Conservation (phyloP, 805 yeast genomes). For the Trichomonascus vanleenenianus region DNA sequence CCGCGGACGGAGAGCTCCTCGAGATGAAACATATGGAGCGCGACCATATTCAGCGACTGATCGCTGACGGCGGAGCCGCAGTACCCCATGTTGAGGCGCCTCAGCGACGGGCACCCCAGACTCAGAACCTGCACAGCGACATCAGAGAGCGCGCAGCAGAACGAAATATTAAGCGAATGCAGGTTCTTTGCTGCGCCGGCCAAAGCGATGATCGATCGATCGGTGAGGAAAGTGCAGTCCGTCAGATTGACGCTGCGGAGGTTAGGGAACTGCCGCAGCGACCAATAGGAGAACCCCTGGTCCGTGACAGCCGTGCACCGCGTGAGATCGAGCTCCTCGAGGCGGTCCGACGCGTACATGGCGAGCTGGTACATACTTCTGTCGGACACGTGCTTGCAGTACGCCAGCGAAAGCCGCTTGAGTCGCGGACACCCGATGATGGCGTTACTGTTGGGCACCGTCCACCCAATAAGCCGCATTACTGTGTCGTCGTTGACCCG, state of each 20-base stretch:
- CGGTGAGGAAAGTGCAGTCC: constrained; percentile 70
- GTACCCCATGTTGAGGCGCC: constrained; percentile 52
- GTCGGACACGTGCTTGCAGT: constrained; percentile 71
- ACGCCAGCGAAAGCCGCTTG: constrained; percentile 50
- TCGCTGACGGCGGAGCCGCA: constrained; percentile 80
- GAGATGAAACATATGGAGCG: constrained; percentile 44
- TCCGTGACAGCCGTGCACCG: constrained; percentile 76
- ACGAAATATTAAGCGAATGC: constrained; percentile 52
- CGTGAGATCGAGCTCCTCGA: constrained; percentile 54
- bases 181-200: constrained; percentile 55
- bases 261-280: constrained; percentile 42
- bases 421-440: constrained; percentile 53
- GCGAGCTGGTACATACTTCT: constrained; percentile 57
- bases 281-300: constrained; percentile 62
- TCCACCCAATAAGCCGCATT: constrained; percentile 59
- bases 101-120: constrained; percentile 53
- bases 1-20: constrained; percentile 51
- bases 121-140: constrained; percentile 58
- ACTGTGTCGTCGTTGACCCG: constrained; percentile 66
- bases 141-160: constrained; percentile 71
- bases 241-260: constrained; percentile 47
- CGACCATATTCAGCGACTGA: constrained; percentile 52
- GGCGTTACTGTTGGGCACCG: constrained; percentile 6
- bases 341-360: constrained; percentile 44
- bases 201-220: constrained; percentile 52